Percentiles rank a stretch among this genome's conserved stretches.
Conservation (phyloP, 2,329 filamentous ascomycete species). For the Claviceps paspali region DNA sequence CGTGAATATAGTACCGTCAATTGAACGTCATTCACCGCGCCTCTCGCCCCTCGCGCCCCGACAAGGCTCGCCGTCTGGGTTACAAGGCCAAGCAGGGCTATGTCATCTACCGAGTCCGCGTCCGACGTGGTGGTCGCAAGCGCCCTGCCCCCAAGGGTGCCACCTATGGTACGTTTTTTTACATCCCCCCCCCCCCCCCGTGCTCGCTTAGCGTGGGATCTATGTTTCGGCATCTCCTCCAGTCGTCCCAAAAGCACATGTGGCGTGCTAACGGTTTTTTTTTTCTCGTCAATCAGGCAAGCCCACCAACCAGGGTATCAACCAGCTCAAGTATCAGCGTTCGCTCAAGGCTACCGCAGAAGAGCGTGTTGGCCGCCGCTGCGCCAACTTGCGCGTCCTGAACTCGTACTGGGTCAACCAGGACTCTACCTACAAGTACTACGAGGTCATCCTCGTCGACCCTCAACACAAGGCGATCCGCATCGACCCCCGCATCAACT, state of each 20-base stretch:
- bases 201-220: too few species aligned
- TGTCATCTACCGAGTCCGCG: constrained; percentile 98
- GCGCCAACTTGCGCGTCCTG: constrained; percentile 96
- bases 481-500: constrained; percentile 98
- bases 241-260: not conserved
- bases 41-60: constrained; percentile 91
- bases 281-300: constrained; percentile 57
- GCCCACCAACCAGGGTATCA: constrained; percentile 99
- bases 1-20: constrained; percentile 98
- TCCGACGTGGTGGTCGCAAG: constrained; percentile 98
- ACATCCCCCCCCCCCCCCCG: too few species aligned
- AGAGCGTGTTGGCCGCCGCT: constrained; percentile 98
- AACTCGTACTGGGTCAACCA: constrained; percentile 99
- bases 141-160: constrained; percentile 91
- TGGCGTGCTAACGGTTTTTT: not conserved
- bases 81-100: constrained; percentile 99
- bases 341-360: constrained; percentile 95
- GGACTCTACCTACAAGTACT: constrained; percentile 99
- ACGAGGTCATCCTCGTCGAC: constrained; percentile 98
- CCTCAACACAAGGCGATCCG: constrained; percentile 99
- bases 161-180: constrained; percentile 65
- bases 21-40: constrained; percentile 99
- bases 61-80: constrained; percentile 98
- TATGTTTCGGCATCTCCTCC: too few species aligned
- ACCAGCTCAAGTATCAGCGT: constrained; percentile 99